A percentile compares a stretch with the other conserved stretches of the same genome.
phyloP scores from a whole-genome alignment of 2,329 filamentous ascomycete species.

The Penicillium sp. region DNA sequence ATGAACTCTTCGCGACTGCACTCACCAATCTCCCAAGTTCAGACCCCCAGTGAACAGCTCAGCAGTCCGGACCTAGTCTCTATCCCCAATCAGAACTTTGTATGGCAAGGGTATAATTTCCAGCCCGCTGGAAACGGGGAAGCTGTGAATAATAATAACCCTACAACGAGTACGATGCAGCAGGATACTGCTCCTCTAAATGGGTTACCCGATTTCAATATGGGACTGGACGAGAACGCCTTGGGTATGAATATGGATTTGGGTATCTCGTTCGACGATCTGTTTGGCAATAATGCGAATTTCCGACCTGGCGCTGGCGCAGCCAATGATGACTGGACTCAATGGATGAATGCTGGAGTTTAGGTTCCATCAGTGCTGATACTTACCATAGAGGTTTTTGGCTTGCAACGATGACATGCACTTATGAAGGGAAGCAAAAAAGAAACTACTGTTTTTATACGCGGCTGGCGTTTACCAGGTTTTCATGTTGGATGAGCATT shows the following conservation, averaged over 20 bases:
- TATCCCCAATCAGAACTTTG: constrained; percentile 46
- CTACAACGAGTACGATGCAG: constrained; percentile 20
- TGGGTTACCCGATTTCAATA: constrained; percentile 30
- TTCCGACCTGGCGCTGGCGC: constrained; percentile 31
- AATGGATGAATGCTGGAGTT: constrained; percentile 43
- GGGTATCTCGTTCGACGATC: constrained; percentile 44
- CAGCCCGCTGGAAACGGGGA: constrained; percentile 28
- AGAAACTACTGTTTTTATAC: constrained; percentile 24
- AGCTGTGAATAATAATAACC: constrained; percentile 18
- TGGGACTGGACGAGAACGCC: constrained; percentile 34
- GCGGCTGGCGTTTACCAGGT: constrained; percentile 24
- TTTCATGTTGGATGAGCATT: constrained; percentile 1
- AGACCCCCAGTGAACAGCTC: constrained; percentile 39
- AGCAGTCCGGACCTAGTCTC: constrained; percentile 49
- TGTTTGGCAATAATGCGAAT: constrained; percentile 44
- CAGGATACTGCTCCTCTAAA: constrained; percentile 28
- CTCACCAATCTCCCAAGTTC: constrained; percentile 39
- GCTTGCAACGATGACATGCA: constrained; percentile 29
- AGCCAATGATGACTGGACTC: constrained; percentile 43
- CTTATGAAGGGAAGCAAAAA: constrained; percentile 25
- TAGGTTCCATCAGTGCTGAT: constrained; percentile 16
- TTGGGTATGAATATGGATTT: constrained; percentile 41
- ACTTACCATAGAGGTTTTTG: neutral
- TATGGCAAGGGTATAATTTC: constrained; percentile 47
- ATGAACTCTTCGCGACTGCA: constrained; percentile 36